Base-by-base conservation (phyloP, 2,329 filamentous ascomycete species). In the Didymella pomorum region DNA sequence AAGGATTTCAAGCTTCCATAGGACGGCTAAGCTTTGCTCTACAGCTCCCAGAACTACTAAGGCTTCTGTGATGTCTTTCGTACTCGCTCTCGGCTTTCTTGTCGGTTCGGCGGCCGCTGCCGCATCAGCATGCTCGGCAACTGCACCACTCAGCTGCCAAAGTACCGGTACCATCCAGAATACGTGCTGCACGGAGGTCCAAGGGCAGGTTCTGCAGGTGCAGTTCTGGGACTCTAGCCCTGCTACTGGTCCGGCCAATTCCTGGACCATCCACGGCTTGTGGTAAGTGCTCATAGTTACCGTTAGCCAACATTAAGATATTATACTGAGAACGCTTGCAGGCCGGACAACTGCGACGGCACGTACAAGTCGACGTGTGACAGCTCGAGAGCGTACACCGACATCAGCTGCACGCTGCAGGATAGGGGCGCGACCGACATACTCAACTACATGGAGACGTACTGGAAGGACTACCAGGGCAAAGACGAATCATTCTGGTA, bases 211-310 rank as follows among this genome's bases (percentile, higher is more conserved):
- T 4, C 23, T 52, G 29, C 50, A 52, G 41, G 50, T 52, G 16
- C 50, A 52, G 28, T 52, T 52, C 41, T 52, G 50, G 50, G 50
- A 52, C 21, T 52, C 41, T 10, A 52, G 41, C 21, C 50, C 50
- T 52, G 50, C 50, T 45, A 52, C 50, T n/a, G 50, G 50, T 23
- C 50, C 50, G 4, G 41, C 50, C 29, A 45, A 52, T 26, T 52
- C 50, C 29, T 52, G 50, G 50, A 52, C 50, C 21, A 52, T 52
- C 8, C 50, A 52, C 16, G 50, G 50, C 50, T 45, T 52, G 50
- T 52, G 50, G 50, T 52, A 39, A 1, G 42, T 16, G 4, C 4
- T 31, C 12, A 4, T 14, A 3, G 29, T 16, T 5, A 12, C 12
- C 4, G 29, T 31, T 31, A 12, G 29, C 7, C 23, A 3, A 25